A percentile compares a stretch with the other conserved stretches of the same genome.
Conservation (phyloP, 352 stramenopile genomes). For the Aphanomyces invadans region DNA sequence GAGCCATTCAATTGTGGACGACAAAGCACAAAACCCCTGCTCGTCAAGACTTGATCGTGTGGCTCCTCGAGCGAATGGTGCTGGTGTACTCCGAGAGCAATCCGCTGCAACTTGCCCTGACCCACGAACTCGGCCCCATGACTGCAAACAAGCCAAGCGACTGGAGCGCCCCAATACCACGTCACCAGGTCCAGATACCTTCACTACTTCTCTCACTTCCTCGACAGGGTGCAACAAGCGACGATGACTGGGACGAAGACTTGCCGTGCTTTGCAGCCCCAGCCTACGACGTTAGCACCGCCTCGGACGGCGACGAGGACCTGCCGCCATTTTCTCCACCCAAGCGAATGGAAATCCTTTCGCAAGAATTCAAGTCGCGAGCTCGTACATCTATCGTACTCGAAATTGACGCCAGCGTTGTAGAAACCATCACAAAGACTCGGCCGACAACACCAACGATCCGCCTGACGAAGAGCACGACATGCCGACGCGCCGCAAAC, state of each 20-base stretch:
- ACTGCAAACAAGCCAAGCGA: not conserved
- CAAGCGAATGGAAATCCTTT: not conserved
- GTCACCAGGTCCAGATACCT: no score
- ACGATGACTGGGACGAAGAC: not conserved
- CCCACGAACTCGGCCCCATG: not conserved
- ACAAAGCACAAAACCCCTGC: slow-evolving; percentile 28
- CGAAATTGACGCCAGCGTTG: no score
- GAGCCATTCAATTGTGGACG: not conserved
- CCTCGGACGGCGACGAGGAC: not conserved
- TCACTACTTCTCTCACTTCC: no score
- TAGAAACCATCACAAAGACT: slow-evolving; percentile 37
- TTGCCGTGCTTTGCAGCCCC: not conserved
- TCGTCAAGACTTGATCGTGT: slow-evolving; percentile 42
- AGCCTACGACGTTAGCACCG: not conserved
- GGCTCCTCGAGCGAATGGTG: slow-evolving; percentile 51
- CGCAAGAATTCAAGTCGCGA: not conserved
- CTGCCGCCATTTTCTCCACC: not conserved
- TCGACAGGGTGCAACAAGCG: no score
- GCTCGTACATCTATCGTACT: no score
- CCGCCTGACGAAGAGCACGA: not conserved
- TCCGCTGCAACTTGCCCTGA: not conserved
- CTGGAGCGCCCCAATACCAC: not conserved
- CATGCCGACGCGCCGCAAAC: slow-evolving; percentile 5
- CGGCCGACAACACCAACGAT: slow-evolving; percentile 20
- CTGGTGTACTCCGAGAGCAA: slow-evolving; percentile 20